Evolutionary conservation across 2,329 filamentous ascomycete genomes (phyloP).

Genomic region (Diaporthe ampelina): DNA sequence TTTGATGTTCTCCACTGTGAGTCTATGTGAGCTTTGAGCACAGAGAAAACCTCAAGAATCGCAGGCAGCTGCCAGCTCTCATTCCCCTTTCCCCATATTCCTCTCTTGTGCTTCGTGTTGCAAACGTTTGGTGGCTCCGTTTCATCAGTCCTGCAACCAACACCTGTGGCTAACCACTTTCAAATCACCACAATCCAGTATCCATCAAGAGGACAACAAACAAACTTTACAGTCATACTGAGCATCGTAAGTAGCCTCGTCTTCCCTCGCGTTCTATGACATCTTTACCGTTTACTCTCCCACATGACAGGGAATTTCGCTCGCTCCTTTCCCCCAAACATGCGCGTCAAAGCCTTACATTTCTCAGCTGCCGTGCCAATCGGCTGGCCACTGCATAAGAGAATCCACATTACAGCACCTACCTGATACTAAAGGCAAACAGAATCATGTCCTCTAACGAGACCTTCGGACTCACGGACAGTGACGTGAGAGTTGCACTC

Average conservation of each 20-base stretch:
- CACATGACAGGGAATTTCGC: background rate
- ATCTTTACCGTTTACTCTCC: background rate
- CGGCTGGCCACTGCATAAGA: background rate
- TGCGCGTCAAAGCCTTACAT: no score
- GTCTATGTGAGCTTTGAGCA: background rate
- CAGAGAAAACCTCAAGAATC: background rate
- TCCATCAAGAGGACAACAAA: background rate
- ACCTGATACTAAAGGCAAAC: background rate
- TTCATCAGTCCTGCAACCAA: background rate
- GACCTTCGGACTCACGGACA: background rate
- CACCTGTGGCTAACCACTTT: background rate
- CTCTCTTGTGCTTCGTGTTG: background rate
- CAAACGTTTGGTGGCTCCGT: no score
- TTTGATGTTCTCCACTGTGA: no score
- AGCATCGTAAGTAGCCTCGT: conserved; percentile 4
- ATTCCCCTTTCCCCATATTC: background rate
- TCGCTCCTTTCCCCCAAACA: background rate
- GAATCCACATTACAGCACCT: no score
- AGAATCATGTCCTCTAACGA: conserved; percentile 18
- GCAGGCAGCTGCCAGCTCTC: background rate
- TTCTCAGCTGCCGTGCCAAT: background rate
- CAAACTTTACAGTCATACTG: background rate
- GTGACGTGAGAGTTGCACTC: conserved; percentile 3
- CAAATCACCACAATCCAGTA: background rate
- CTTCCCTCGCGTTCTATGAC: background rate